Evolutionary conservation across 106 monocot species (phyloP), one percentile per base, ranked within the genome.

Genomic region (Dendrobium nobile): DNA sequence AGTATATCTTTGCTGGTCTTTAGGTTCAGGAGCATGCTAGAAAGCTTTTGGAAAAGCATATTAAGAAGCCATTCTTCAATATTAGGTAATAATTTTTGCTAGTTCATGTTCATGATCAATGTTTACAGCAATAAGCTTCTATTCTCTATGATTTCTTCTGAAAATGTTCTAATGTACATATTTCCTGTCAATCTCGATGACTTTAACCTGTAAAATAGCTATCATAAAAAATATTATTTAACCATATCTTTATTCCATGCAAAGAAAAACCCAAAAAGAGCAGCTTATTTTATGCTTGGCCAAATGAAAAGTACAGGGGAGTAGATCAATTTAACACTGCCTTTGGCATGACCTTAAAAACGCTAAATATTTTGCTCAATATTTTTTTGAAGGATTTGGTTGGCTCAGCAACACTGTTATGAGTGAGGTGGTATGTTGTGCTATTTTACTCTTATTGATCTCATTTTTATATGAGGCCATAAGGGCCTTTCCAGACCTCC

Each of bases 21-120:
- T 80, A 95, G 97, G 97, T 98, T 42, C 90, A 81, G 48, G 94
- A 98, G 51, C 97, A 98, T 88, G 97, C 94, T 87, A 91, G 97
- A 61, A 98, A 98, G 83, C 97, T 98, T 65, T 79, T 98, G 82
- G 97, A 98, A 86, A 98, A 98, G 82, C 84, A 85, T 78, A 79
- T 91, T 56, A 72, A 79, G 86, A 98, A 92, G 81, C 97, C 97
- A 58, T 98, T 98, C 81, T 98, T 98, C 59, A 86, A 91, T 87
- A 82, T 84, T 56, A 80, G 92, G 97, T 98, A 91, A 11, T 4
- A 15, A 15, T 48, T 48, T 41, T 76, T 51, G 2, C 40, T 26
- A 5, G 45, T 76, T 74, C 43, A 24, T 76, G 37, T 33, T 70
- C 15, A 4, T 31, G 28, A 33, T 37, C 15, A 37, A 33, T 37